phyloP scores from a whole-genome alignment of 805 yeast species.

The Candida schatavii region DNA sequence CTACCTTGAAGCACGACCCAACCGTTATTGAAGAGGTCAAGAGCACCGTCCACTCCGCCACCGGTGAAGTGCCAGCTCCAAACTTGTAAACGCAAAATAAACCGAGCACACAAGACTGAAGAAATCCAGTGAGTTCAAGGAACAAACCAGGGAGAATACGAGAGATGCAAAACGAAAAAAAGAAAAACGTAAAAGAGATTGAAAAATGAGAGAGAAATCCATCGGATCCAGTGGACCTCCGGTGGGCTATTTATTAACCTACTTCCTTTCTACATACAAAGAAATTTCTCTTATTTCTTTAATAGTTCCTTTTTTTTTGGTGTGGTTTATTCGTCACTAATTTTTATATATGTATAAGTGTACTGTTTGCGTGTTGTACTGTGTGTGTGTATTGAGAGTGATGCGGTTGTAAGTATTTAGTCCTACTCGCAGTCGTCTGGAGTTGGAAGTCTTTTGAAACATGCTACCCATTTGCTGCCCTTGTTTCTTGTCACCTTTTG shows the following conservation, averaged over 20 bases:
- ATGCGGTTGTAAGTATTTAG: no score
- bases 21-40: not conserved
- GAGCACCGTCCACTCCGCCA: not conserved
- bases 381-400: no score
- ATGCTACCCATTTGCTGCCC: slow-evolving; percentile 86
- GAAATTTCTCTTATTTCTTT: not conserved
- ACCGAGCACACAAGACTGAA: no score
- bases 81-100: slow-evolving; percentile 4
- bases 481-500: slow-evolving; percentile 90
- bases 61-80: slow-evolving; percentile 5
- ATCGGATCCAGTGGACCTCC: not conserved
- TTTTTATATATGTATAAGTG: not conserved
- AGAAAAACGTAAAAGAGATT: not conserved
- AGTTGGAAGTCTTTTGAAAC: slow-evolving; percentile 70
- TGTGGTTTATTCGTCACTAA: not conserved
- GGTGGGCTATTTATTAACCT: not conserved
- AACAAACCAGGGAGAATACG: not conserved
- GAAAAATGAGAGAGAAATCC: not conserved
- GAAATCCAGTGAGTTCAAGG: not conserved
- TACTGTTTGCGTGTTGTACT: no score
- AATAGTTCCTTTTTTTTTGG: not conserved
- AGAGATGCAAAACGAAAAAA: no score
- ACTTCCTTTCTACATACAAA: not conserved
- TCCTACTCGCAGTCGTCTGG: slow-evolving; percentile 40
- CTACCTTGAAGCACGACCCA: slow-evolving; percentile 6